Conservation (phyloP, 2,329 filamentous ascomycete genomes). For the Esteya vermicola region DNA sequence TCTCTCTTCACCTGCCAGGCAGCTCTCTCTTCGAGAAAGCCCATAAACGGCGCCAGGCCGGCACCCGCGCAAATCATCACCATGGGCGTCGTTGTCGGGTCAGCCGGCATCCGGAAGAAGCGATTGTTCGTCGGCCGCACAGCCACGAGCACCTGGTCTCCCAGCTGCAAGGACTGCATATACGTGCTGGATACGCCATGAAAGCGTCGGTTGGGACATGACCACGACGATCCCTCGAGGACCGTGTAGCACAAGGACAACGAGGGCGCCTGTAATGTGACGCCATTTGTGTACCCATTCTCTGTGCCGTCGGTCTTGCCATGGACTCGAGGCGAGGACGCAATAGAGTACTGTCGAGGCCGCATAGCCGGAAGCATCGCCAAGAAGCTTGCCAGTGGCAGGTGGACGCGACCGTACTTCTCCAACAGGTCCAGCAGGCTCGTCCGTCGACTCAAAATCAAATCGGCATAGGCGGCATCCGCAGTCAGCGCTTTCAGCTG, state of each 20-base stretch:
- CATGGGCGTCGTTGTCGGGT: slow-evolving; percentile 29
- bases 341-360: slow-evolving; percentile 42
- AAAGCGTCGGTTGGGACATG: slow-evolving; percentile 16
- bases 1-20: slow-evolving; percentile 27
- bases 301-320: too few relatives aligned
- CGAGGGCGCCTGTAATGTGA: too few relatives aligned
- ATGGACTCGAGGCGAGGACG: slow-evolving; percentile 52
- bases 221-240: slow-evolving; percentile 43
- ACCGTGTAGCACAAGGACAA: slow-evolving; percentile 55
- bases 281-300: too few relatives aligned
- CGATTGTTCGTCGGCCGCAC: slow-evolving; percentile 24
- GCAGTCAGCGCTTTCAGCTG: slow-evolving; percentile 1
- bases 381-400: slow-evolving; percentile 46
- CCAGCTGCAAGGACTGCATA: slow-evolving; percentile 36
- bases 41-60: slow-evolving; percentile 47
- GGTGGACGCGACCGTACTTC: slow-evolving; percentile 32
- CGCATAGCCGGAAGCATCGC: slow-evolving; percentile 50
- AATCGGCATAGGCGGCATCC: neutral
- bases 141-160: slow-evolving; percentile 34
- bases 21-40: slow-evolving; percentile 47
- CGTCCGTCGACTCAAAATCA: slow-evolving; percentile 1
- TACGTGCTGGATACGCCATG: slow-evolving; percentile 47
- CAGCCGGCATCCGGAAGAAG: slow-evolving; percentile 32
- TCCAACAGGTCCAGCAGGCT: slow-evolving; percentile 46
- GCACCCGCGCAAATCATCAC: slow-evolving; percentile 37